Percentiles rank a stretch among this genome's conserved stretches.
phyloP scores from a whole-genome alignment of 768 basidiomycete genomes.

The Thelephora ganbajun region DNA sequence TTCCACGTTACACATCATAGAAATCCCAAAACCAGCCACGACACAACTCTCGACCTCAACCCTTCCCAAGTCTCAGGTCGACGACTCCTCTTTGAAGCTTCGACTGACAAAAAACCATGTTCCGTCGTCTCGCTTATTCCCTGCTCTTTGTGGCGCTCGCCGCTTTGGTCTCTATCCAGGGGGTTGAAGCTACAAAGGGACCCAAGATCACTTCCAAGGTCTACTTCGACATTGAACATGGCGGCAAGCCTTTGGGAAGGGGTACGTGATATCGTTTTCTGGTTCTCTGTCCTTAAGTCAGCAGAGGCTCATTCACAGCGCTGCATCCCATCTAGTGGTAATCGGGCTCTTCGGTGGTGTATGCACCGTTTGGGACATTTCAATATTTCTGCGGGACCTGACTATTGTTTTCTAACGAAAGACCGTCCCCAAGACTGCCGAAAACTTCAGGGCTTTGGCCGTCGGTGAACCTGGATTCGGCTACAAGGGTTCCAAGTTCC shows the following conservation, averaged over 20 bases:
- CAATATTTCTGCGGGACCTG: background rate
- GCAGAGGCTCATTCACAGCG: conserved; percentile 5
- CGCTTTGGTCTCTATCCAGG: conserved; percentile 57
- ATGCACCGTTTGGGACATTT: conserved; percentile 6
- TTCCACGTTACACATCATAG: too few species aligned
- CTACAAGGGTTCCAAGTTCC: conserved; percentile 94
- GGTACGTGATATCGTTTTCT: conserved; percentile 32
- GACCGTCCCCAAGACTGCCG: conserved; percentile 93
- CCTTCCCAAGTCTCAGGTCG: too few species aligned
- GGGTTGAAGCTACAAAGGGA: conserved; percentile 70
- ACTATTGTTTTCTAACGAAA: conserved; percentile 15
- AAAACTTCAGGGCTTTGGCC: conserved; percentile 92
- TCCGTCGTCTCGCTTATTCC: background rate
- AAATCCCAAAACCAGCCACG: too few species aligned
- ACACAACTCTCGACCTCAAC: too few species aligned
- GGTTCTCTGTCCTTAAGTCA: background rate
- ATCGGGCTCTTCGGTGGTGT: conserved; percentile 89
- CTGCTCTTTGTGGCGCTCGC: conserved; percentile 50
- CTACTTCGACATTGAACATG: conserved; percentile 91
- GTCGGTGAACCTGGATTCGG: conserved; percentile 80
- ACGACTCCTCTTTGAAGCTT: too few species aligned
- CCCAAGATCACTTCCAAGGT: conserved; percentile 88
- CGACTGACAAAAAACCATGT: background rate
- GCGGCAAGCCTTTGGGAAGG: conserved; percentile 74
- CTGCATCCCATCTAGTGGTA: conserved; percentile 34